Conservation (phyloP, 1,284 basidiomycete species). For the Naganishia albida region DNA sequence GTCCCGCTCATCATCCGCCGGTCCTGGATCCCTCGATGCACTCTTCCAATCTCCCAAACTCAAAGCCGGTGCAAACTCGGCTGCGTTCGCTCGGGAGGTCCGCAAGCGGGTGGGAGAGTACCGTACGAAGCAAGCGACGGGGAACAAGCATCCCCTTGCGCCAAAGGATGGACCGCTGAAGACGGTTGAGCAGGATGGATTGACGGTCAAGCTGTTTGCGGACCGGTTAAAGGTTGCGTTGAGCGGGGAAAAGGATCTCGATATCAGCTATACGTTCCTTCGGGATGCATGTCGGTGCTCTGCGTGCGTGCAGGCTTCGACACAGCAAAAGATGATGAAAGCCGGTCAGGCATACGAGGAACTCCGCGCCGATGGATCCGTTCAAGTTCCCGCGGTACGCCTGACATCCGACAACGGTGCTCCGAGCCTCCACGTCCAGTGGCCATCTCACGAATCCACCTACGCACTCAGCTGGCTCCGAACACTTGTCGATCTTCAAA, state of each 20-base stretch:
- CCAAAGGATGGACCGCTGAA: neutral
- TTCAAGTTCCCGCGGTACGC: slow-evolving; percentile 10
- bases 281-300: slow-evolving; percentile 63
- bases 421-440: neutral
- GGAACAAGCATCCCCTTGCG: slow-evolving; percentile 9
- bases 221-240: neutral
- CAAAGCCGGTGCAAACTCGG: slow-evolving; percentile 3
- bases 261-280: slow-evolving; percentile 49
- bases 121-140: neutral
- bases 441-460: slow-evolving; percentile 19
- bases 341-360: slow-evolving; percentile 59
- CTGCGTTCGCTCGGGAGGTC: slow-evolving; percentile 15
- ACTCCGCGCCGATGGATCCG: slow-evolving; percentile 32
- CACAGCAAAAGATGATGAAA: slow-evolving; percentile 72
- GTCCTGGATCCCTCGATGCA: slow-evolving; percentile 13
- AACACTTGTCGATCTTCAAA: neutral
- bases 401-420: slow-evolving; percentile 31
- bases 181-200: neutral
- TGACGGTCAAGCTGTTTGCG: neutral
- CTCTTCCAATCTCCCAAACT: slow-evolving; percentile 26
- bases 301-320: slow-evolving; percentile 69
- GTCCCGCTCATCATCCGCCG: neutral
- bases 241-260: neutral
- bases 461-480: slow-evolving; percentile 1
- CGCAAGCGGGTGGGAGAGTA: slow-evolving; percentile 13